Conservation (phyloP, 371 early-diverging fungal genomes). For the Mortierella sp. region DNA sequence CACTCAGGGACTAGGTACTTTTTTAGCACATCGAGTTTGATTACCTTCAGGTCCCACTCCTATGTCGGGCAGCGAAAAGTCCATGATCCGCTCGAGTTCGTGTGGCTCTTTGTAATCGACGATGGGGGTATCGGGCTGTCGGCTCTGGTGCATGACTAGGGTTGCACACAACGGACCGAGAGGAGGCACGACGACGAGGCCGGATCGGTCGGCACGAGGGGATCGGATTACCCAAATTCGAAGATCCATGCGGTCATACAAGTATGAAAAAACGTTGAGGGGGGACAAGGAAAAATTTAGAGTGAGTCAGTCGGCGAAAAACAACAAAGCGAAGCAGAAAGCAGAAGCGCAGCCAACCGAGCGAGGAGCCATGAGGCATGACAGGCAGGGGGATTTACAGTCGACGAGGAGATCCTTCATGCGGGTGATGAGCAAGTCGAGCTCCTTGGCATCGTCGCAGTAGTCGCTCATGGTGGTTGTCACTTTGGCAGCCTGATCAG, state of each 20-base stretch:
- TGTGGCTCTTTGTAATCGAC: slow-evolving; percentile 62
- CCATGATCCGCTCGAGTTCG: slow-evolving; percentile 63
- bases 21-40: background rate
- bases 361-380: background rate
- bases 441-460: slow-evolving; percentile 52
- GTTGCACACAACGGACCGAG: background rate
- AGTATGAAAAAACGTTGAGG: background rate
- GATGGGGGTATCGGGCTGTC: slow-evolving; percentile 54
- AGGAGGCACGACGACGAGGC: background rate
- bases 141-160: slow-evolving; percentile 59
- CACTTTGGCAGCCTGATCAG: background rate
- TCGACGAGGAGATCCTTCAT: slow-evolving; percentile 54
- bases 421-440: slow-evolving; percentile 50
- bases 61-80: slow-evolving; percentile 60
- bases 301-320: slow-evolving; percentile 27
- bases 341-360: background rate
- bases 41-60: slow-evolving; percentile 68
- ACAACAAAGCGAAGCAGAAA: slow-evolving; percentile 1
- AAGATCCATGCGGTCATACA: slow-evolving; percentile 20
- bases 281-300: slow-evolving; percentile 14
- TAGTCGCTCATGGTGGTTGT: slow-evolving; percentile 13
- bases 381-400: slow-evolving; percentile 18
- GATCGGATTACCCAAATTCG: slow-evolving; percentile 36
- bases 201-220: background rate
- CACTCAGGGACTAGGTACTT: background rate